Evolutionary conservation across 1,284 basidiomycete species (phyloP), one percentile per base, ranked within the genome.

Genomic region (Pisolithus thermaeus): DNA sequence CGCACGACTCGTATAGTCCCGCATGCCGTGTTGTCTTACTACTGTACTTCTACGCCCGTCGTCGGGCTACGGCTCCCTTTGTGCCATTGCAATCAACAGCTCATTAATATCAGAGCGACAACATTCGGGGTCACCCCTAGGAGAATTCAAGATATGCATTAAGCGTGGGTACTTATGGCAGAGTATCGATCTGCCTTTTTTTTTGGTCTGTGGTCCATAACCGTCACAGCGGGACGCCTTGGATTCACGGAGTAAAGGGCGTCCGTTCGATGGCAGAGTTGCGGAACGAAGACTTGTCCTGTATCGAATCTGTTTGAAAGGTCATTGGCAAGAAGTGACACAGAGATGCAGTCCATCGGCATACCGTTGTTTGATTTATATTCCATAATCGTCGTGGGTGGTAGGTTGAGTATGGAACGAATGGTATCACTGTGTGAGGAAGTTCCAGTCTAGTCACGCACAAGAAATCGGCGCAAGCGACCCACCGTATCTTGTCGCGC

Each of bases 301-400:
- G 85, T 79, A 90, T 84, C 46, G 87, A 90, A 67, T 90, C 87
- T 90, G 51, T 27, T 28, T 42, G 25, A 20, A 45, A 22, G 47
- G 52, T 25, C 32, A 12, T 35, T 50, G 45, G 20, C 53, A 27
- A 16, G 14, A n/a, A 5, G 12, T n/a, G 12, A 27, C 25, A 28
- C 42, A 11, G 14, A 23, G 14, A 28, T 14, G 14, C 1, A n/a
- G 23, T 41, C n/a, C 47, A 50, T 7, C 46, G 47, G 58, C 76
- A 49, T 56, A 86, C 88, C 88, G 58, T 87, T 90, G 68, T 91
- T 90, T 8, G 86, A 84, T 69, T 91, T 91, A 65, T 90, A 91
- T 65, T 91, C 88, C 84, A 91, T 84, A 55, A 84, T 76, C 0
- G 85, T 89, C 18, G 77, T 74, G 3, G 77, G 59, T n/a, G 87